Evolutionary conservation across 257 asterid genomes (phyloP).

Genomic region (Primulina eburnea): DNA sequence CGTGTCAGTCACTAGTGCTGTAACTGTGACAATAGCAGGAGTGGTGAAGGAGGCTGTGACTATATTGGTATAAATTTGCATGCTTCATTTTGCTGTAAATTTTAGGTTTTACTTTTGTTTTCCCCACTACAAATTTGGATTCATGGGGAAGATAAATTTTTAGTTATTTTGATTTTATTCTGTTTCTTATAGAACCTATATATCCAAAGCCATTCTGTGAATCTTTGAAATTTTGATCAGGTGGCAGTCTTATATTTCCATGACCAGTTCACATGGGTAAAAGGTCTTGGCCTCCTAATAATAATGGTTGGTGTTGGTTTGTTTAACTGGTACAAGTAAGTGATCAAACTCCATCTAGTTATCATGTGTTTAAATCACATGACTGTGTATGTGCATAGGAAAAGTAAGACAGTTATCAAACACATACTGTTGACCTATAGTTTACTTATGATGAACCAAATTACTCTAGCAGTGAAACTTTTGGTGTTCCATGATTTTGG

Average conservation of each 20-base stretch:
- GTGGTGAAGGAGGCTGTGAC: slow-evolving; percentile 99
- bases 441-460: background rate
- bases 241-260: slow-evolving; percentile 96
- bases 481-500: background rate
- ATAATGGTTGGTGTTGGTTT: slow-evolving; percentile 90
- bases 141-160: background rate
- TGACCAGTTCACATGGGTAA: slow-evolving; percentile 82
- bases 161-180: background rate
- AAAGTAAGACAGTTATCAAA: background rate
- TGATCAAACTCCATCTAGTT: slow-evolving; percentile 26
- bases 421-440: background rate
- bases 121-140: background rate
- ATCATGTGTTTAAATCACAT: no score
- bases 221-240: slow-evolving; percentile 40
- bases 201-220: slow-evolving; percentile 14
- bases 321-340: slow-evolving; percentile 99
- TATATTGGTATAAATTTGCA: slow-evolving; percentile 57
- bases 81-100: slow-evolving; percentile 9
- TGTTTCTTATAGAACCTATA: background rate
- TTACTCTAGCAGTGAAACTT: background rate
- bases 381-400: background rate
- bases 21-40: slow-evolving; percentile 97
- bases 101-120: slow-evolving; percentile 5
- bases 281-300: slow-evolving; percentile 76
- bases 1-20: slow-evolving; percentile 93